Evolutionary conservation across 352 stramenopile genomes (phyloP), one percentile per base, ranked within the genome.

Genomic region (Phytophthora citrophthora): DNA sequence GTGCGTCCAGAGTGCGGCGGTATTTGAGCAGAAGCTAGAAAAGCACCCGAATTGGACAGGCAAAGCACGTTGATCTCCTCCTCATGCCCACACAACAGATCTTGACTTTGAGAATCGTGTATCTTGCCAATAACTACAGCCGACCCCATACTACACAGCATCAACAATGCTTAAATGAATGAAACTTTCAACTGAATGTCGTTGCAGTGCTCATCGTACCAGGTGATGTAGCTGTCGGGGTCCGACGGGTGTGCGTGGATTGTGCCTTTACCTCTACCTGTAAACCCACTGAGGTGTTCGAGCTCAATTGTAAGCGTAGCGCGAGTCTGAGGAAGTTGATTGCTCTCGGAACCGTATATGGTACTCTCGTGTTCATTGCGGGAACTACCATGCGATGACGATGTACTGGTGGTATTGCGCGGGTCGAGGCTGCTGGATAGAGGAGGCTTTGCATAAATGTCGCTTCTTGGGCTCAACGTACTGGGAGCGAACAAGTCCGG

Each of bases 261-360:
- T 36, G 78, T 88, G 66, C 45, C 64, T 56, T 83, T 86, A 45
- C 68, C 71, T 39, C 84, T 86, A 55, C 74, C 80, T 9, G 76
- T 88, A 54, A 72, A 89, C 15, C 80, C 80, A 24, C 74, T 83
- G 39, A 94, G 70, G 31, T 90, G 83, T 57, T 93, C 83, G 6
- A 93, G 70, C 66, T 91, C 84, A 9, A 93, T 59, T 31, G 43
- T 59, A 13, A 72, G 27, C 11, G 40, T 45, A 15, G 32, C 24
- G 13, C 23, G 23, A 3, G 59, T 68, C 6, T 48, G 65, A 6
- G 53, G 48, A 26, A 58, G 31, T 18, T 74, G 59, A 24, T 73
- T 72, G 23, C 52, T 66, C 27, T 12, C 24, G 5, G 24, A 49
- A 5, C 51, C 34, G 23, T 76, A 72, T 5, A 64, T 54, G 44